These are phyloP conservation scores for Sporobolomyces pararoseus DNA, from an alignment of 768 basidiomycete species.

Conservation along the genomic window DNA sequence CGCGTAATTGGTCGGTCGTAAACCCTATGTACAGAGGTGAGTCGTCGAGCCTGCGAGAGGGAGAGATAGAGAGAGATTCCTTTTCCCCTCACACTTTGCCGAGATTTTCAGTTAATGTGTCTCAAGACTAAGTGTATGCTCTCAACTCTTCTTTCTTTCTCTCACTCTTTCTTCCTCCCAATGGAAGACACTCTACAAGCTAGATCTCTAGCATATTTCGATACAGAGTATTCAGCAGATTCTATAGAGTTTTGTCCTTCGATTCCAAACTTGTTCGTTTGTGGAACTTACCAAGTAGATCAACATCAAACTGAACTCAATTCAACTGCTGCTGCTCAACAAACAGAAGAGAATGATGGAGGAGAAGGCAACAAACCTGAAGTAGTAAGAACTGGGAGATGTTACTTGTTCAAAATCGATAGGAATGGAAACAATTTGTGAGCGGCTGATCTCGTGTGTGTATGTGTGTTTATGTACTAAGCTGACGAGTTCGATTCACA, in stretches of 20 bases:
- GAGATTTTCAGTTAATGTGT: neutral
- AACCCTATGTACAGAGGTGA: no score
- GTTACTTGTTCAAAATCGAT: constrained; percentile 42
- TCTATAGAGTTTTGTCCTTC: constrained; percentile 86
- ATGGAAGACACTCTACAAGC: neutral
- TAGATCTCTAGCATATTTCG: constrained; percentile 23
- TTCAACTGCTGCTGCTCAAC: neutral
- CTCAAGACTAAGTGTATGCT: neutral
- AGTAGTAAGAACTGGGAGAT: constrained; percentile 41
- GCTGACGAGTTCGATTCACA: no score
- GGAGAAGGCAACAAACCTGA: constrained; percentile 38
- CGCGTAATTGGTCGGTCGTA: no score
- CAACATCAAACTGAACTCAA: no score
- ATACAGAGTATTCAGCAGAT: constrained; percentile 46
- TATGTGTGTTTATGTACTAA: neutral
- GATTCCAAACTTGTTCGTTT: constrained; percentile 65
- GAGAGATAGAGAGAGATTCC: no score
- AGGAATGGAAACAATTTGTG: constrained; percentile 34
- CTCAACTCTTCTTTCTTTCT: no score
- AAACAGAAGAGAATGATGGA: constrained; percentile 30
- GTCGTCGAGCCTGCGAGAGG: no score
- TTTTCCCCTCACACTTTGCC: neutral
- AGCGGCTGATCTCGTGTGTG: no score
- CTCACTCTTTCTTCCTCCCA: no score
- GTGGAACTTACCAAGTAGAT: constrained; percentile 81